Conservation (phyloP, 768 basidiomycete genomes). For the Porphyrellus cyaneotinctus region DNA sequence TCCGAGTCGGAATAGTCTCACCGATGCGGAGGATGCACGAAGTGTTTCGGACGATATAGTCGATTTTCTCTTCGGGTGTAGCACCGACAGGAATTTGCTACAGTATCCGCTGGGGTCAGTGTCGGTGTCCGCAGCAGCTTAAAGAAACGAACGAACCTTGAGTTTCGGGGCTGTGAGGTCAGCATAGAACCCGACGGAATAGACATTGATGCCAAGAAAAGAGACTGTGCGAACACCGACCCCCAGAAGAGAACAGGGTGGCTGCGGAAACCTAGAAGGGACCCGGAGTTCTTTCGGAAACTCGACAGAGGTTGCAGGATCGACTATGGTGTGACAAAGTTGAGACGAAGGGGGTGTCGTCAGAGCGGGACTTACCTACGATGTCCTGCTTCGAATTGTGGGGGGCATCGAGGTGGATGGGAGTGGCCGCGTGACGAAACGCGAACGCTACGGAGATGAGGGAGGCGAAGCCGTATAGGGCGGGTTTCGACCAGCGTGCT, state of each 20-base stretch:
- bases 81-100: constrained; percentile 52
- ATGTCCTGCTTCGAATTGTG: constrained; percentile 12
- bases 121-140: neutral
- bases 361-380: constrained; percentile 14
- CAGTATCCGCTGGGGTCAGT: neutral
- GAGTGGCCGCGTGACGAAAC: constrained; percentile 20
- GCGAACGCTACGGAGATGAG: constrained; percentile 28
- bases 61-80: constrained; percentile 65
- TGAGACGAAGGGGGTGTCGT: neutral
- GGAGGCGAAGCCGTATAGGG: constrained; percentile 35
- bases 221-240: constrained; percentile 87
- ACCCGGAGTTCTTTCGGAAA: constrained; percentile 67
- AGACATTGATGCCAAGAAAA: constrained; percentile 83
- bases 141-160: constrained; percentile 40
- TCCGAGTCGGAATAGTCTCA: constrained; percentile 28
- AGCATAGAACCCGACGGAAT: constrained; percentile 87
- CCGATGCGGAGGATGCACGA: constrained; percentile 75
- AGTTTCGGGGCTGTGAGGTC: constrained; percentile 67
- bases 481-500: constrained; percentile 17
- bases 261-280: constrained; percentile 58
- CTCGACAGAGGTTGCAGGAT: constrained; percentile 68
- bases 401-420: constrained; percentile 46
- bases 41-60: constrained; percentile 60
- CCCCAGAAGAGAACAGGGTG: constrained; percentile 70
- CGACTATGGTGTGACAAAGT: constrained; percentile 39